Conservation (phyloP, 805 yeast genomes). For the Hanseniaspora hatyaiensis region DNA sequence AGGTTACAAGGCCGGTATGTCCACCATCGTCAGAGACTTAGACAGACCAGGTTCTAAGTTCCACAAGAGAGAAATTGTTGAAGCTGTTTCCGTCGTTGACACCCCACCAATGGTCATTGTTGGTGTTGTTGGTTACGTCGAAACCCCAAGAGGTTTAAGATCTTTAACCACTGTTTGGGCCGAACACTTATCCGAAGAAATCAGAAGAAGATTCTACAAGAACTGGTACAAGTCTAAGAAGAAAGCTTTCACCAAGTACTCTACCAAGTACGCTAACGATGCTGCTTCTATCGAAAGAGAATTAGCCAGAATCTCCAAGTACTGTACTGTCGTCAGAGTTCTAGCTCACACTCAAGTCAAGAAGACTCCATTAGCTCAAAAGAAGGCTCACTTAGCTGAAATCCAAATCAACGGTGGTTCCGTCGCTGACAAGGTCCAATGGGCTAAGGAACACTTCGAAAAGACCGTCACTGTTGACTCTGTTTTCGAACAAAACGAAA, state of each 20-base stretch:
- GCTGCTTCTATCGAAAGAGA: slow-evolving; percentile 85
- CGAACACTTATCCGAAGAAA: slow-evolving; percentile 98
- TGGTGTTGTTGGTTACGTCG: slow-evolving; percentile 99
- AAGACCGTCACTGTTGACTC: slow-evolving; percentile 92
- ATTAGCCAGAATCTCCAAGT: slow-evolving; percentile 96
- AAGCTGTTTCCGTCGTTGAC: slow-evolving; percentile 98
- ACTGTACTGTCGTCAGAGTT: slow-evolving; percentile 97
- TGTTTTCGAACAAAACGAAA: slow-evolving; percentile 97
- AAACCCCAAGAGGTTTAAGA: slow-evolving; percentile 99
- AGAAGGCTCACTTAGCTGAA: slow-evolving; percentile 99
- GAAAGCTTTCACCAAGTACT: slow-evolving; percentile 99
- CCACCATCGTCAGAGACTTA: slow-evolving; percentile 98
- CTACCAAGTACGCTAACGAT: slow-evolving; percentile 91
- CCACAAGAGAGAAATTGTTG: slow-evolving; percentile 99
- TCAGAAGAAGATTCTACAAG: slow-evolving; percentile 99
- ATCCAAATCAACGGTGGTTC: slow-evolving; percentile 99
- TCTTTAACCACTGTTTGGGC: slow-evolving; percentile 99
- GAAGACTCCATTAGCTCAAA: slow-evolving; percentile 97
- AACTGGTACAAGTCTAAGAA: slow-evolving; percentile 99
- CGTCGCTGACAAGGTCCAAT: slow-evolving; percentile 88
- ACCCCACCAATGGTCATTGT: slow-evolving; percentile 98
- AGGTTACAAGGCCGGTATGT: slow-evolving; percentile 99
- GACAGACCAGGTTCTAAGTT: slow-evolving; percentile 99
- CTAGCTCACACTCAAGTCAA: slow-evolving; percentile 98
- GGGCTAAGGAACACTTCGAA: slow-evolving; percentile 98